Base-by-base conservation (phyloP, 805 yeast genomes). In the Saturnispora halmiae region DNA sequence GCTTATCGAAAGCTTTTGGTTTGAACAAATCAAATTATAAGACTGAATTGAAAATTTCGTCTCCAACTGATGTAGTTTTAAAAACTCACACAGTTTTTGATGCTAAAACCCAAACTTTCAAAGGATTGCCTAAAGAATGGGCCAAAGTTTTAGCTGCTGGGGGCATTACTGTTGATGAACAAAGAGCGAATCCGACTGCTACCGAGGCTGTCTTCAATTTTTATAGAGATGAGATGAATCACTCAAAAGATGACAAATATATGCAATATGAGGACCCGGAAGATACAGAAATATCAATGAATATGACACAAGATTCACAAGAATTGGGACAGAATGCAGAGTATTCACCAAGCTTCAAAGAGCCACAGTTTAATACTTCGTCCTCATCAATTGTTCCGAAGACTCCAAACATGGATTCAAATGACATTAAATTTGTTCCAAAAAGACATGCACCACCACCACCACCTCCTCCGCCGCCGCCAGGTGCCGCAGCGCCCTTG, bases 71-170 rank as follows among this genome's bases (percentile, higher is more conserved):
- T 53, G 82, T 92, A 14, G 79, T 84, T 54, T 95, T 88, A 55
- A 81, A 86, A 27, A 86, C 92, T 14, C 97, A 92, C 54, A 97
- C 92, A 8, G 96, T 95, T 19, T 79, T 84, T 37, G 96, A 90
- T 59, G 70, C 78, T 4, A 75, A 73, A 47, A 74, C 86, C 16
- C 96, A 96, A 10, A 82, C 83, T 33, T 90, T 82, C 58, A 85
- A 92, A 1, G 97, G 96, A 2, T 66, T 92, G 32, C 98, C 98
- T 0, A 79, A 75, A 22, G 94, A 86, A 53, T 92, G 98, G 98
- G 86, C 86, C 47, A 73, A 75, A 46, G 67, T 88, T 27, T 68
- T 92, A 40, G 72, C 80, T 10, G 83, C 92, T 2, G 82, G 87
- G 52, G 96, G 96, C 40, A 87, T 92, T 44, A 77, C 95, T 5